These are phyloP conservation scores for Mycena rosella DNA, from an alignment of 768 basidiomycete genomes.

Conservation along the genomic window DNA sequence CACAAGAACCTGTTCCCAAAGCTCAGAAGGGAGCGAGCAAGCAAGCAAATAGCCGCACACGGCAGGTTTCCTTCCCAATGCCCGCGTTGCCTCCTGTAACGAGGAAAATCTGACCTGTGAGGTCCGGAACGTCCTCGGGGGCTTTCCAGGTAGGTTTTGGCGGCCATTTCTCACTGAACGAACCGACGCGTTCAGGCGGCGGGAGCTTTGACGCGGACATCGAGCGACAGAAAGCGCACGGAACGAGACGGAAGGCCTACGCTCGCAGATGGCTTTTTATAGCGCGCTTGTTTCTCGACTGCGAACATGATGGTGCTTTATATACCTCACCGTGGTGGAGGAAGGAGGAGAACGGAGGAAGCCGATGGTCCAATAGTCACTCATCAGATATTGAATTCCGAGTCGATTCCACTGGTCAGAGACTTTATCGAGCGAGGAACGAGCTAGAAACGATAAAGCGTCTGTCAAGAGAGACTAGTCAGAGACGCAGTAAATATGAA, in stretches of 20 bases:
- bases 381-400: no score
- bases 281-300: no score
- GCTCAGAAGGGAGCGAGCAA: background rate
- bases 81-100: constrained; percentile 46
- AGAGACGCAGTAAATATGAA: no score
- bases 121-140: constrained; percentile 48
- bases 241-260: background rate
- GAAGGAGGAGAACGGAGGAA: no score
- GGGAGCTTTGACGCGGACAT: constrained; percentile 32
- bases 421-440: no score
- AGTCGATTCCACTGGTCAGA: no score
- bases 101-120: constrained; percentile 48
- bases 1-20: constrained; percentile 49
- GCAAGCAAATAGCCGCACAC: constrained; percentile 24
- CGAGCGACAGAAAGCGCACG: background rate
- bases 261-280: background rate
- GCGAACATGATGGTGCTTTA: background rate
- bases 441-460: no score
- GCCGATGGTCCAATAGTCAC: no score
- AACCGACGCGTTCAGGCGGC: constrained; percentile 30
- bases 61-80: constrained; percentile 41
- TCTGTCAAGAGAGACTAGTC: no score
- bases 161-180: constrained; percentile 42
- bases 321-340: no score
- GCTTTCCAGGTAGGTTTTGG: constrained; percentile 42